phyloP scores from a whole-genome alignment of 140 eudicot genomes.

The Stevia rebaudiana region DNA sequence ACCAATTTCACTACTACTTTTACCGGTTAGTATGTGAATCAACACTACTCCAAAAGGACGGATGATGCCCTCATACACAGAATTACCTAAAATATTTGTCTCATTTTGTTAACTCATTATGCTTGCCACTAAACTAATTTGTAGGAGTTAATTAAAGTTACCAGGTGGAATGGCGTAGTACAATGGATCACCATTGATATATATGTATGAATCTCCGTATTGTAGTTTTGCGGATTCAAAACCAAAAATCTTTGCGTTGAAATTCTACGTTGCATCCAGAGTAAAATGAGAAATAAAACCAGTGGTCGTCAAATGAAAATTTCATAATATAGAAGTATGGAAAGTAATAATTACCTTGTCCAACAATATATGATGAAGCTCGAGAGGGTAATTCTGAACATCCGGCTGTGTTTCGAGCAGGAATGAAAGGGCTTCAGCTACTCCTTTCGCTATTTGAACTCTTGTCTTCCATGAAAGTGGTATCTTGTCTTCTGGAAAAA shows the following conservation, averaged over 20 bases:
- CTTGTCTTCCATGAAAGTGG: conserved; percentile 2
- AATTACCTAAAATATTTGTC: background rate
- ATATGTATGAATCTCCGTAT: background rate
- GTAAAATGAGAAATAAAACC: background rate
- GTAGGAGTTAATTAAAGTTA: too few species aligned
- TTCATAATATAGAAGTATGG: background rate
- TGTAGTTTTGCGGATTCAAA: background rate
- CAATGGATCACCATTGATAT: too few species aligned
- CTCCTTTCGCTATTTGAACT: background rate
- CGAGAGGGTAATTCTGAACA: background rate
- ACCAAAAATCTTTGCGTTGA: background rate
- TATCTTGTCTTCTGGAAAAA: background rate
- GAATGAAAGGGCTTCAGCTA: background rate
- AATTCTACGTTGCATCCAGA: background rate
- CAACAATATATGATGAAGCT: background rate
- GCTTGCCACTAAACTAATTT: background rate
- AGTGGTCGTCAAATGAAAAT: background rate
- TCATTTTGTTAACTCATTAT: too few species aligned
- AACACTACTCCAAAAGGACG: background rate
- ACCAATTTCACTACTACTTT: too few species aligned
- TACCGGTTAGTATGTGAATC: background rate
- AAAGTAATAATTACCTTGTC: background rate
- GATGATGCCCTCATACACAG: background rate
- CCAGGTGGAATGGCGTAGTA: too few species aligned
- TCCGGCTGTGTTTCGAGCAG: background rate